Base-by-base conservation (phyloP, 345 rosid species). In the Populus euphratica region DNA sequence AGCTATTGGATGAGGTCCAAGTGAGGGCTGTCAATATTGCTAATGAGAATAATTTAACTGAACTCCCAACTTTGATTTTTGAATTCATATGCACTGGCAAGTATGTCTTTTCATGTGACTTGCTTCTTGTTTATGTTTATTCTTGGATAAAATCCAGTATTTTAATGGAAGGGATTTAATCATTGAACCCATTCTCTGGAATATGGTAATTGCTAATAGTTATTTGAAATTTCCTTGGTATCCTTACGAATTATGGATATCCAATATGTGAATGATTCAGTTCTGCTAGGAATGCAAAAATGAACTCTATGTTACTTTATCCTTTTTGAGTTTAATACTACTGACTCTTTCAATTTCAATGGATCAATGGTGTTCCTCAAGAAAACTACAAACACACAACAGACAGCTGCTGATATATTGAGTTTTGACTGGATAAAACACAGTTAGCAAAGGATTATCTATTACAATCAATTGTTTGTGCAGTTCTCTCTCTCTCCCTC, bases 71-170 rank as follows among this genome's bases (percentile, higher is more conserved):
- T 73, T 76, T 95, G 87, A 91, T 95, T 98, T 95, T 95, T 71
- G 99, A 95, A 80, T 90, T 93, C 80, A 83, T 91, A 31, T 97
- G 99, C 83, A 95, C 99, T 50, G 92, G 99, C 93, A 73, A 87
- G 50, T 54, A 69, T 54, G 65, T 43, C 63, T 54, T 67, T 49
- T 56, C 6, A 65, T 74, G 29, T 54, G 11, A 52, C 23, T 66
- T 29, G 41, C 35, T 65, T 66, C 18, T 65, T 66, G 20, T 36
- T 71, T 12, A 50, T 8, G 12, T 18, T 64, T 33, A 18, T 14
- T 39, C 41, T 39, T 52, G 59, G 59, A 52, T 52, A 6, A 52
- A 52, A 52, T 52, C 23, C 59, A 52, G 59, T 21, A 52, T 20
- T 6, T 52, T 33, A 20, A 52, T 6, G 59, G n/a, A 52, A 6